Evolutionary conservation across 257 asterid species (phyloP), one percentile per base, ranked within the genome.

Genomic region (Ocimum tenuiflorum): DNA sequence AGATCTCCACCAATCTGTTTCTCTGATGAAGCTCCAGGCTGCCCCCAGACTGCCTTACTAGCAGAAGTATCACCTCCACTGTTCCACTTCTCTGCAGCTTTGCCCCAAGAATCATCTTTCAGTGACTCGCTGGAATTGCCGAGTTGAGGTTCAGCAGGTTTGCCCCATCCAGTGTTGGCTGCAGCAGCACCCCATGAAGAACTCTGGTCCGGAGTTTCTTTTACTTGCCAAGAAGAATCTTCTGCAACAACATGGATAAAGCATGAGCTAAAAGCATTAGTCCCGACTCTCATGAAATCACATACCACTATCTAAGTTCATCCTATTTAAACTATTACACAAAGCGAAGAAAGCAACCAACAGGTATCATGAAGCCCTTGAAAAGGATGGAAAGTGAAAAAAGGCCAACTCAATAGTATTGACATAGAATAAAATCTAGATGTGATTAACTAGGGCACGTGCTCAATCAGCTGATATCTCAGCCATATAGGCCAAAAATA

Each of bases 141-240:
- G 42, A 51, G 65, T 69, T 49, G 71, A 60, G 83, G 61, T 59
- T 76, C 82, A 48, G 60, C 75, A 17, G 81, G 73, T 75, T 81
- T 83, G 49, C 88, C 91, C 91, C 95, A 86, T 69, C 87, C 83
- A 76, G 61, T 71, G 75, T 63, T 78, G 38, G 81, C 81, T 63
- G 72, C 81, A 59, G 87, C 70, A 59, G 85, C 85, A 73, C 91
- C 92, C 97, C 97, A 90, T 36, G 89, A 75, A 58, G 88, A 53
- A 75, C 68, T 78, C 65, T 77, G 81, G 74, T 56, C 54, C 19
- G 85, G 66, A 74, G 85, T 49, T 43, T 74, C 65, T 66, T 80
- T 83, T 14, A 46, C 29, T 73, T 72, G 80, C 97, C 95, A 88
- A 45, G 85, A 70, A 55, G 95, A 84, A 66, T 78, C 81, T 59